These are phyloP conservation scores for Flueggea neowawraea DNA, from an alignment of 441 rosid species.

Conservation along the genomic window DNA sequence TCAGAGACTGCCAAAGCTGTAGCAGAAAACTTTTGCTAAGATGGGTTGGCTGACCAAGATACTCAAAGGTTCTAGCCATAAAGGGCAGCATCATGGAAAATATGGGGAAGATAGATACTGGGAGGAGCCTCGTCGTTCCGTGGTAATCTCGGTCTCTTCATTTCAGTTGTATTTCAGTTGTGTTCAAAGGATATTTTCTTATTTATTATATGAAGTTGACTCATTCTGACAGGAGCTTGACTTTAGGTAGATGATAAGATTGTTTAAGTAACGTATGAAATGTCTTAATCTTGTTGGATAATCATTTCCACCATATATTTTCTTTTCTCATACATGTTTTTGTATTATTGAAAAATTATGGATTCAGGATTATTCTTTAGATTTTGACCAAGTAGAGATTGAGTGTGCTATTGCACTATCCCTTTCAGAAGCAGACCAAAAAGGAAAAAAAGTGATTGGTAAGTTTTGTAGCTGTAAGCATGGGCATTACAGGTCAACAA, in stretches of 20 bases:
- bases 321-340: background rate
- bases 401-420: conserved; percentile 56
- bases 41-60: conserved; percentile 82
- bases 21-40: conserved; percentile 9
- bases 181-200: background rate
- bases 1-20: conserved; percentile 17
- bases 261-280: conserved; percentile 5
- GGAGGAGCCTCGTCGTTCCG: conserved; percentile 58
- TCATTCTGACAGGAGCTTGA: conserved; percentile 7
- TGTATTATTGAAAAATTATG: conserved; percentile 4
- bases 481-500: background rate
- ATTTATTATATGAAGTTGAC: conserved; percentile 4
- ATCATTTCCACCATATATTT: background rate
- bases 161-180: background rate
- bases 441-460: conserved; percentile 65
- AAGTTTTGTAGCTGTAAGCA: conserved; percentile 18
- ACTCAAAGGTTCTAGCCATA: conserved; percentile 58
- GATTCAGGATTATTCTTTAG: conserved; percentile 50
- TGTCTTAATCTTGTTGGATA: conserved; percentile 10
- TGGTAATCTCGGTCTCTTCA: conserved; percentile 31
- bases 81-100: conserved; percentile 46
- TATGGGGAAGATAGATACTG: conserved; percentile 37
- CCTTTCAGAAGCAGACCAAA: conserved; percentile 42
- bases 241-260: background rate
- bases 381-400: conserved; percentile 49